phyloP scores from a whole-genome alignment of 306 rosid genomes.

The Styphnolobium japonicum region DNA sequence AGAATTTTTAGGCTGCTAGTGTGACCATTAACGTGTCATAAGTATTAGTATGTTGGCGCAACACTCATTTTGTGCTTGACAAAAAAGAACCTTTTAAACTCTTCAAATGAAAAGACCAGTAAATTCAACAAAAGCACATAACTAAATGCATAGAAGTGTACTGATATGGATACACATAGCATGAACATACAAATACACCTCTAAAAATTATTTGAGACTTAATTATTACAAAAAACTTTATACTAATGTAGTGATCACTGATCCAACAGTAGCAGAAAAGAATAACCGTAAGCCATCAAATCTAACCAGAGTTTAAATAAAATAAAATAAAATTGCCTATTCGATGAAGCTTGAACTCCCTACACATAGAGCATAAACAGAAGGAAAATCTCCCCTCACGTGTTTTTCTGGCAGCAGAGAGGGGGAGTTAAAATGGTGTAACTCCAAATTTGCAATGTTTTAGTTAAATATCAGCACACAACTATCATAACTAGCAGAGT shows the following conservation, averaged over 20 bases:
- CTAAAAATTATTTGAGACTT: not conserved
- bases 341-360: too few species aligned
- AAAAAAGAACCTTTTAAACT: not conserved
- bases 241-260: not conserved
- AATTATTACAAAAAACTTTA: not conserved
- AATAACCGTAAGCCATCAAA: not conserved
- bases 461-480: not conserved
- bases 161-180: not conserved
- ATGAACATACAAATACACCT: not conserved
- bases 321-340: not conserved
- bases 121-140: not conserved
- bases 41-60: not conserved
- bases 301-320: too few species aligned
- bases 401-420: not conserved
- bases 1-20: not conserved
- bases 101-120: not conserved
- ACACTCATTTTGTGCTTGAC: not conserved
- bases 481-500: not conserved
- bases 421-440: not conserved
- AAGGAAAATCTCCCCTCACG: too few species aligned
- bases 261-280: not conserved
- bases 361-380: too few species aligned
- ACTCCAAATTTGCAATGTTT: not conserved
- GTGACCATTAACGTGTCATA: not conserved
- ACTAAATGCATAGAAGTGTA: not conserved